Evolutionary conservation across 2,329 filamentous ascomycete genomes (phyloP).

Genomic region (Paraphoma sp.): DNA sequence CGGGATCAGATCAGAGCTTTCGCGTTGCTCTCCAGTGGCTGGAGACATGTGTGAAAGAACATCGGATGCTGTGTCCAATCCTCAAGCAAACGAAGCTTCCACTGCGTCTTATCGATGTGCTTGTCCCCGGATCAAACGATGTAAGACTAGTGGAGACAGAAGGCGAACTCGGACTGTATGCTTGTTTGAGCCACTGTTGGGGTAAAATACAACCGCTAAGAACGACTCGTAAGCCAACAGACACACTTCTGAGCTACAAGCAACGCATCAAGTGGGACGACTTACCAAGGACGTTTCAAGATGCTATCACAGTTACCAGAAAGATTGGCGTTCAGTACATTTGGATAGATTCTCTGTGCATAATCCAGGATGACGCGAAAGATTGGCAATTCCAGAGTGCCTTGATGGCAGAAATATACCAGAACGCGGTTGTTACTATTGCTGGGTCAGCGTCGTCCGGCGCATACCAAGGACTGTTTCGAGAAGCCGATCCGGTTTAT

Average conservation of each 20-base stretch:
- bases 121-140: neutral
- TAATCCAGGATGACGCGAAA: constrained; percentile 6
- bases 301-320: constrained; percentile 3
- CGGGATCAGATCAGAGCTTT: neutral
- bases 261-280: constrained; percentile 4
- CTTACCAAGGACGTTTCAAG: constrained; percentile 13
- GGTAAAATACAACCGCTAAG: constrained; percentile 6
- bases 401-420: constrained; percentile 13
- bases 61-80: neutral
- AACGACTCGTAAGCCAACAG: neutral
- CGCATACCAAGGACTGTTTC: constrained; percentile 7
- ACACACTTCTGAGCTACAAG: neutral
- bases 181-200: constrained; percentile 19
- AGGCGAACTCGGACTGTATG: constrained; percentile 6
- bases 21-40: neutral
- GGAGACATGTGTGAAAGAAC: neutral
- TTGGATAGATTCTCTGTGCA: constrained; percentile 13
- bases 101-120: neutral
- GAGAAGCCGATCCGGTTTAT: neutral
- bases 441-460: constrained; percentile 9
- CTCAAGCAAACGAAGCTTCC: neutral
- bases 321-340: constrained; percentile 1
- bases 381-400: constrained; percentile 11
- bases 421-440: constrained; percentile 7
- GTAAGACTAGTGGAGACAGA: constrained; percentile 3